Evolutionary conservation across 2,329 filamentous ascomycete species (phyloP).

Genomic region (Epichloe bromicola): DNA sequence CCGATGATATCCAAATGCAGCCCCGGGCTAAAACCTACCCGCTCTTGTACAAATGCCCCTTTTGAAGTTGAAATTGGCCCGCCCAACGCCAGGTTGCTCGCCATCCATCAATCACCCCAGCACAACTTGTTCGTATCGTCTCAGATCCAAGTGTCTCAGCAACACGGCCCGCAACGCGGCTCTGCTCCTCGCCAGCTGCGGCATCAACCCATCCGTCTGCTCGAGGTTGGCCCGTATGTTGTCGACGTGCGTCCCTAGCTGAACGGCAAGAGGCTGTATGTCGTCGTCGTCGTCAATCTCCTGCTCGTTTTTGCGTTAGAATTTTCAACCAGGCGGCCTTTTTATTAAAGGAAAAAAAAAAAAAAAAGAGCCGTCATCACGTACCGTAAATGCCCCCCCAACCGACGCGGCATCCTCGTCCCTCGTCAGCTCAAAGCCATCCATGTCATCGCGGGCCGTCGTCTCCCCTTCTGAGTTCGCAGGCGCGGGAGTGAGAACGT

Average conservation of each 20-base stretch:
- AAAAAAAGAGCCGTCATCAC: not conserved
- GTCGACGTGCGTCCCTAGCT: conserved; percentile 42
- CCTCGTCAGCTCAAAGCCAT: conserved; percentile 3
- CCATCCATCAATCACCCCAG: conserved; percentile 19
- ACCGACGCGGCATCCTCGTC: not conserved
- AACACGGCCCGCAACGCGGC: conserved; percentile 37
- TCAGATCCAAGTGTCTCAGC: conserved; percentile 29
- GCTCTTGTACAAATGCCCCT: too few relatives aligned
- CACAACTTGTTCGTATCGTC: conserved; percentile 35
- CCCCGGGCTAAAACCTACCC: too few relatives aligned
- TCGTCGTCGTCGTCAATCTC: conserved; percentile 22
- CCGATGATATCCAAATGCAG: too few relatives aligned
- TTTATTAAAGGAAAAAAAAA: not conserved
- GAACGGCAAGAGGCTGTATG: conserved; percentile 30
- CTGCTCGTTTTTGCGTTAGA: not conserved
- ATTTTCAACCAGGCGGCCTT: too few relatives aligned
- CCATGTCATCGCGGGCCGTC: conserved; percentile 1
- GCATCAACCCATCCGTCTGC: conserved; percentile 39
- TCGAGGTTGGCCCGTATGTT: conserved; percentile 40
- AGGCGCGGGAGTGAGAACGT: conserved; percentile 33
- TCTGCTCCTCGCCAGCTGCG: conserved; percentile 33
- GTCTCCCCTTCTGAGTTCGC: conserved; percentile 5
- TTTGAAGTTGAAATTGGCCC: too few relatives aligned
- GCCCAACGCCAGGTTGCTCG: too few relatives aligned
- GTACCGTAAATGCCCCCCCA: conserved; percentile 8